Base-by-base conservation (phyloP, 2,329 filamentous ascomycete genomes). In the Mariannaea sp. region DNA sequence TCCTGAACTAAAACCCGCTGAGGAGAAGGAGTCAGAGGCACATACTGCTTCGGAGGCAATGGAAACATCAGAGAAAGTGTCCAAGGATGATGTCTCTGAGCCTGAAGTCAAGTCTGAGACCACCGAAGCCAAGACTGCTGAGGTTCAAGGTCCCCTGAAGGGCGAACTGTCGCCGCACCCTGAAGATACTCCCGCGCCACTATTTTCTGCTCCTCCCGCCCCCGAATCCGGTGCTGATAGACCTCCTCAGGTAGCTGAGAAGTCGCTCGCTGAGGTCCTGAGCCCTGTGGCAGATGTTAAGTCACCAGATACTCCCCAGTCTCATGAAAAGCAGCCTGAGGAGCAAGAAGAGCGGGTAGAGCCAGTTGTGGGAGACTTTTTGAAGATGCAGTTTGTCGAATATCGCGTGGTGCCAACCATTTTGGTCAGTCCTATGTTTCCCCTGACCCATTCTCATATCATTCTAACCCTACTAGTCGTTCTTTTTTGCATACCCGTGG, bases 401-500 rank as follows among this genome's bases (percentile, higher is more conserved):
- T 86, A 97, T 72, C 85, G 86, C 60, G 94, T 99, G 58, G 92
- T 99, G 47, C 94, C 94, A 22, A 96, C 92, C 2, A 97, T 99
- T 66, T 75, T 99, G 70, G 92, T 96, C 80, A 81, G 88, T 8
- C 22, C 22, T 61, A 39, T 35, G 4, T 32, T 17, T 16, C 4
- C 20, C 20, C 36, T 9, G 9, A 5, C 32, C 8, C 9, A 19
- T 6, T 3, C 16, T 8, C 5, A 5, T 32, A 24, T 27, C 32
- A 19, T 45, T 43, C 62, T 67, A 59, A 65, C 45, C 6, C 19
- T 1, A 5, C 2, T 60, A 95, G 91, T 90, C 92, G 52, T 97
- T 97, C 77, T 99, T 99, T 76, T 99, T 99, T 78, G 86, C 88
- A 55, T 99, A 97, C 68, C 93, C 94, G 1, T 99, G 94, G 94